phyloP scores from a whole-genome alignment of 768 basidiomycete species.

The Auriscalpium vulgare region DNA sequence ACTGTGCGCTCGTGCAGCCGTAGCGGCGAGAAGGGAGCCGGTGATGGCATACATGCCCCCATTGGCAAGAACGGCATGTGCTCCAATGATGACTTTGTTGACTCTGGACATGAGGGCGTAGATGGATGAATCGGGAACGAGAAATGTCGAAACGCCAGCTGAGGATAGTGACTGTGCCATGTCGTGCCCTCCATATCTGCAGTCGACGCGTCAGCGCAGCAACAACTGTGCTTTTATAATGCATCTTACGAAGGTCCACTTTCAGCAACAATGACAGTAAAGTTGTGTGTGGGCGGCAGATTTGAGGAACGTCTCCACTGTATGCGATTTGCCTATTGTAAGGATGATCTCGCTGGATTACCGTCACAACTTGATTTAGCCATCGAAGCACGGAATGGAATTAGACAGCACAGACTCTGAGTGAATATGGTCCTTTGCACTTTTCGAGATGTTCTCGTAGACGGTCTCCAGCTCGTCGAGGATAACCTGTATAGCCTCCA shows the following conservation, averaged over 20 bases:
- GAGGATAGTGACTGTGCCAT: conserved; percentile 79
- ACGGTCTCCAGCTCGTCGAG: conserved; percentile 94
- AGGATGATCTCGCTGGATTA: conserved; percentile 79
- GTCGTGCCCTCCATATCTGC: conserved; percentile 75
- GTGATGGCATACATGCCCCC: conserved; percentile 91
- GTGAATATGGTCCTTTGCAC: conserved; percentile 93
- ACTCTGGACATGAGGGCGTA: conserved; percentile 95
- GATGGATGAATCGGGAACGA: conserved; percentile 93
- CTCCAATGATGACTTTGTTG: conserved; percentile 92
- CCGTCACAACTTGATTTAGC: too few relatives aligned
- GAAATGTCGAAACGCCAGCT: conserved; percentile 86
- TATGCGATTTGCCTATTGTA: conserved; percentile 89
- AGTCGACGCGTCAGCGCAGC: not conserved
- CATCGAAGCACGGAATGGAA: too few relatives aligned
- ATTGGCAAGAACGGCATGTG: conserved; percentile 94
- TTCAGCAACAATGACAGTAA: conserved; percentile 93
- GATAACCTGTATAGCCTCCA: conserved; percentile 96
- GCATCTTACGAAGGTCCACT: conserved; percentile 80
- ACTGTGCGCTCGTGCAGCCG: conserved; percentile 82
- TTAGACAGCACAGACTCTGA: conserved; percentile 66
- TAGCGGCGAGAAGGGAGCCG: conserved; percentile 77
- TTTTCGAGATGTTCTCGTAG: conserved; percentile 89
- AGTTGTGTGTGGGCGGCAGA: conserved; percentile 86
- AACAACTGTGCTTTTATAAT: not conserved
- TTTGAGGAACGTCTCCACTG: conserved; percentile 90